Evolutionary conservation across 768 basidiomycete genomes (phyloP).

Genomic region (Mrakia frigida): DNA sequence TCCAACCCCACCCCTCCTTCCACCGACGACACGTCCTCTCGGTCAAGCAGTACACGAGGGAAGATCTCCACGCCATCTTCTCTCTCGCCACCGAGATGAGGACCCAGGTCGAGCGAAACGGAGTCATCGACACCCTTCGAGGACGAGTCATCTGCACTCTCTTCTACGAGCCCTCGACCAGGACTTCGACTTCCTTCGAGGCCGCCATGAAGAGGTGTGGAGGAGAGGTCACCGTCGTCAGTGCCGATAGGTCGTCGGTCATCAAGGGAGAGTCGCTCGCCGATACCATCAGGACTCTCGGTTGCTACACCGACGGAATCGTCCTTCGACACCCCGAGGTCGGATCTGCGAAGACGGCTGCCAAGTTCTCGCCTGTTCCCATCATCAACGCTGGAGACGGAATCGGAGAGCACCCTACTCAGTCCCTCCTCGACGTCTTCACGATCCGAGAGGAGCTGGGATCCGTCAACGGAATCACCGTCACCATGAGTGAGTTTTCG

Average conservation of each 20-base stretch:
- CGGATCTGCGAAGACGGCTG: constrained; percentile 90
- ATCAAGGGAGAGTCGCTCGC: constrained; percentile 87
- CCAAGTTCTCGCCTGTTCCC: constrained; percentile 91
- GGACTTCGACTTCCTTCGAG: constrained; percentile 93
- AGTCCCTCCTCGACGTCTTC: constrained; percentile 54
- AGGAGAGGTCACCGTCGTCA: constrained; percentile 84
- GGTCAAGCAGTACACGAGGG: constrained; percentile 84
- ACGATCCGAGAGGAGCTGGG: constrained; percentile 97
- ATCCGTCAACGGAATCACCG: constrained; percentile 91
- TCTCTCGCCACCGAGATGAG: constrained; percentile 95
- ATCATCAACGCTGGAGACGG: constrained; percentile 97
- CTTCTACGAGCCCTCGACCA: constrained; percentile 96
- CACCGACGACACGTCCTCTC: constrained; percentile 87
- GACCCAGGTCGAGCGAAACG: constrained; percentile 85
- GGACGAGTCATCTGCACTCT: constrained; percentile 85
- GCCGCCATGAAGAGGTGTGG: constrained; percentile 98
- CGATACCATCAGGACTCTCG: constrained; percentile 89
- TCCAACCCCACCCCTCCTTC: constrained; percentile 74
- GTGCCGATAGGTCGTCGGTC: constrained; percentile 76
- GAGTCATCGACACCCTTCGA: constrained; percentile 77
- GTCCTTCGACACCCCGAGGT: constrained; percentile 91
- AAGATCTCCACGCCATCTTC: constrained; percentile 89
- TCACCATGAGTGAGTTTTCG: constrained; percentile 48
- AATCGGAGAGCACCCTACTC: constrained; percentile 90
- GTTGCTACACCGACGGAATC: constrained; percentile 90